A percentile compares a stretch with the other conserved stretches of the same genome.
Evolutionary conservation across 441 rosid genomes (phyloP).

Genomic region (Daphne laureola): DNA sequence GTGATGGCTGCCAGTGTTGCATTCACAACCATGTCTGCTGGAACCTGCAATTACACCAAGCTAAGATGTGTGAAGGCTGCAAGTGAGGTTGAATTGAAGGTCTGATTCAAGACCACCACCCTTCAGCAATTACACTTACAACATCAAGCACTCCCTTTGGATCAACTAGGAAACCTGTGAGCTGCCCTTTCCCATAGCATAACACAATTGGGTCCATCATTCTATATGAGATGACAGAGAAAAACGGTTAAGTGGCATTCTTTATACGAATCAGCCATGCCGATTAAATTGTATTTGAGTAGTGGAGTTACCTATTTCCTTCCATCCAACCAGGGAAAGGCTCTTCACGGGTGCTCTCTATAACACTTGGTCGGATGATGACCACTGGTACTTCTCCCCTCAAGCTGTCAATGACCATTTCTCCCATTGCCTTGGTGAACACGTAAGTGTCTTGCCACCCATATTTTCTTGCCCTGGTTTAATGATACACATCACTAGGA

Average conservation of each 20-base stretch:
- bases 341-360: constrained; percentile 81
- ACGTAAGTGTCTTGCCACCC: constrained; percentile 98
- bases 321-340: constrained; percentile 99
- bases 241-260: not conserved
- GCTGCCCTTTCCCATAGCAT: constrained; percentile 90
- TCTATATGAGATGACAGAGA: constrained; percentile 25
- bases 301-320: constrained; percentile 62
- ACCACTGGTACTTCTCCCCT: constrained; percentile 77
- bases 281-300: not conserved
- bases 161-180: constrained; percentile 71
- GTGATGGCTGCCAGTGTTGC: constrained; percentile 95
- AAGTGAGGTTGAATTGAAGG: not conserved
- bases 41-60: constrained; percentile 38
- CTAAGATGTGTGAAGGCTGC: not conserved
- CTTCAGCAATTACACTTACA: constrained; percentile 26
- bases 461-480: constrained; percentile 66
- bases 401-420: constrained; percentile 70
- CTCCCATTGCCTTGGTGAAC: constrained; percentile 97
- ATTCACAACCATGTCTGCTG: constrained; percentile 91
- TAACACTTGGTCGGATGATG: constrained; percentile 77
- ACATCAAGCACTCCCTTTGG: constrained; percentile 90
- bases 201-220: constrained; percentile 95
- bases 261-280: not conserved
- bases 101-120: not conserved
- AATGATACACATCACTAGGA: constrained; percentile 1